Conservation (phyloP, 208 protist genomes). For the Crithidia brevicula region DNA sequence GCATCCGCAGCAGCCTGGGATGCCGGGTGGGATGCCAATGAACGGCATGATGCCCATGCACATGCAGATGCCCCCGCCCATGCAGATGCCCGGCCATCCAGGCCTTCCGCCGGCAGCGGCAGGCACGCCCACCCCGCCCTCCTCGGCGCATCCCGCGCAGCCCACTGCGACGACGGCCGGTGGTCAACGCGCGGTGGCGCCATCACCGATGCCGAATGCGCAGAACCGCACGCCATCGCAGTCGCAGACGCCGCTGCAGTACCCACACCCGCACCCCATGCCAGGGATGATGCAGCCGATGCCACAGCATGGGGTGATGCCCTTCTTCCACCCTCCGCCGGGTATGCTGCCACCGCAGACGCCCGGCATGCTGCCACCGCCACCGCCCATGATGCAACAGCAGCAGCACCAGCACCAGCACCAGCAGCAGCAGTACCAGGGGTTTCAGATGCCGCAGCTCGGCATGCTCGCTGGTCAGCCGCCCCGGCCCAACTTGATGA, state of each 20-base stretch:
- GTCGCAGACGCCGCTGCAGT: conserved; percentile 15
- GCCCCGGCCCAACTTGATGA: not conserved
- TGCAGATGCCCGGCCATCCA: conserved; percentile 14
- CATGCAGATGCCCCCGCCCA: conserved; percentile 25
- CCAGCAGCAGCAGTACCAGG: conserved; percentile 15
- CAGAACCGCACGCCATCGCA: not conserved
- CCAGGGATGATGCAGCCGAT: conserved; percentile 2
- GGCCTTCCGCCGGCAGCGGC: not conserved
- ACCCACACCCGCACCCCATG: not conserved
- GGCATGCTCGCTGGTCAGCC: too few species aligned
- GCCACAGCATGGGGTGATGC: conserved; percentile 10
- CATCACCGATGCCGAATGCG: not conserved
- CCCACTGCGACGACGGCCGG: too few species aligned
- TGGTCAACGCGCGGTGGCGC: not conserved
- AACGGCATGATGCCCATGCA: conserved; percentile 35
- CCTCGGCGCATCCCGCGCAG: not conserved
- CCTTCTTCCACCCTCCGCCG: conserved; percentile 11
- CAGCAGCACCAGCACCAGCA: not conserved
- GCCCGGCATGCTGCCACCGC: conserved; percentile 11
- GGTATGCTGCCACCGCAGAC: conserved; percentile 18
- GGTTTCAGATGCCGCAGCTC: conserved; percentile 16
- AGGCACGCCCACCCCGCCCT: not conserved
- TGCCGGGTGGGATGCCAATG: conserved; percentile 22
- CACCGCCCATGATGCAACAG: conserved; percentile 7
- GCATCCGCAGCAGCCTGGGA: not conserved